These are phyloP conservation scores for Mycena rebaudengoi DNA, from an alignment of 768 basidiomycete species.

Conservation along the genomic window DNA sequence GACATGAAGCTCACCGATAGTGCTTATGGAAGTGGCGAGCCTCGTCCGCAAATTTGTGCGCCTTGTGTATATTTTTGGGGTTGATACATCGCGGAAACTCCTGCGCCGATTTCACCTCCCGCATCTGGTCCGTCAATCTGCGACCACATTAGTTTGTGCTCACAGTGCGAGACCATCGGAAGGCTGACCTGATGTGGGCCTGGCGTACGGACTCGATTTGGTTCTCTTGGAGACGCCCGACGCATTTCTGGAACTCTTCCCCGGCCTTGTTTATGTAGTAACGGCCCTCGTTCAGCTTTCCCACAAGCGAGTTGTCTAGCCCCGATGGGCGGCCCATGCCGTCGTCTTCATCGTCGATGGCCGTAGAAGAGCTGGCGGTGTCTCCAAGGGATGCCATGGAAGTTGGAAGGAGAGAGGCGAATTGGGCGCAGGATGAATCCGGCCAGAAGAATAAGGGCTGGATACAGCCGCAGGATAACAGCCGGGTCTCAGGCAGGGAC, in stretches of 20 bases:
- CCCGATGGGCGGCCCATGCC: not conserved
- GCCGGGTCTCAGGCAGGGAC: too few relatives aligned
- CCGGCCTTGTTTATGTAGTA: slow-evolving; percentile 13
- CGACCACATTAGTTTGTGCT: not conserved
- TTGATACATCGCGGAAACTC: slow-evolving; percentile 9
- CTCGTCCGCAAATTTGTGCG: slow-evolving; percentile 13
- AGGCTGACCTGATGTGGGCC: slow-evolving; percentile 12
- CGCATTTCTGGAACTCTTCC: slow-evolving; percentile 19
- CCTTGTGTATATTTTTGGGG: slow-evolving; percentile 16
- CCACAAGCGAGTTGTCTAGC: slow-evolving; percentile 11
- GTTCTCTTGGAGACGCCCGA: not conserved
- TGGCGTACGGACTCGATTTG: slow-evolving; percentile 15
- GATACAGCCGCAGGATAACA: not conserved
- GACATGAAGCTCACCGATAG: too few relatives aligned
- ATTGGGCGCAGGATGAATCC: not conserved
- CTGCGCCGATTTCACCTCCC: slow-evolving; percentile 9
- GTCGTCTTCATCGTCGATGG: not conserved
- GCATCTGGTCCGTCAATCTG: slow-evolving; percentile 11
- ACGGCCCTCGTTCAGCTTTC: slow-evolving; percentile 11
- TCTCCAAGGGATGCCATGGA: slow-evolving; percentile 4
- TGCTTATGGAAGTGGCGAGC: slow-evolving; percentile 12
- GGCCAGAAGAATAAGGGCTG: not conserved
- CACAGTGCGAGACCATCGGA: not conserved
- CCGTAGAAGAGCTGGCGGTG: not conserved
- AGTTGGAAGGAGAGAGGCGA: not conserved